These are phyloP conservation scores for Xanthoconium separans DNA, from an alignment of 1,284 basidiomycete species.

Conservation along the genomic window DNA sequence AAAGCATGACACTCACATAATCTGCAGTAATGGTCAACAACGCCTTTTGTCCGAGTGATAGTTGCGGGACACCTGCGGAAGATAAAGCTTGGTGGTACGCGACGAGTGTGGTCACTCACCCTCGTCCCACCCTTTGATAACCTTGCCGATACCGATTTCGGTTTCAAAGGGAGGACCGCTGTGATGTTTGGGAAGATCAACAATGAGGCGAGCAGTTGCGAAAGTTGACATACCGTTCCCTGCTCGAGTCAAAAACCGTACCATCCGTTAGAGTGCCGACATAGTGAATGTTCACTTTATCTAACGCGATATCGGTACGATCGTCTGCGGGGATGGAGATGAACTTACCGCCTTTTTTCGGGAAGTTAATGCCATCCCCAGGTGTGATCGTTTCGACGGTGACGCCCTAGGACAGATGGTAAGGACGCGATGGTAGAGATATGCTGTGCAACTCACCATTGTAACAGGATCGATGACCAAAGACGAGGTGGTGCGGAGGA, in stretches of 20 bases:
- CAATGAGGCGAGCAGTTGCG: not conserved
- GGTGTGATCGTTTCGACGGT: conserved; percentile 39
- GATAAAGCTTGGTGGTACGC: conserved; percentile 6
- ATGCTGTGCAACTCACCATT: conserved; percentile 26
- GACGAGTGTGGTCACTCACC: conserved; percentile 47
- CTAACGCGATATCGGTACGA: conserved; percentile 32
- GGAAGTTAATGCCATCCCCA: conserved; percentile 48
- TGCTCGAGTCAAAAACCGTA: conserved; percentile 68
- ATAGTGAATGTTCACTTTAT: conserved; percentile 68
- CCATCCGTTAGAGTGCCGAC: conserved; percentile 66
- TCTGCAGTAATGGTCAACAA: conserved; percentile 64
- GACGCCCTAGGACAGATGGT: conserved; percentile 26
- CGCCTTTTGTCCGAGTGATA: conserved; percentile 81
- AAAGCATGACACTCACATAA: conserved; percentile 50
- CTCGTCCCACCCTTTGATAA: conserved; percentile 92
- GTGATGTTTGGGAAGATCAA: not conserved
- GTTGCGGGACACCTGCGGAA: conserved; percentile 62
- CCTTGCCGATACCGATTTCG: conserved; percentile 75
- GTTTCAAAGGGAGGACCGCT: conserved; percentile 69
- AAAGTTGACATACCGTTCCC: conserved; percentile 54
- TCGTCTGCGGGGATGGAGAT: conserved; percentile 2
- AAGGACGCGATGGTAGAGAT: not conserved
- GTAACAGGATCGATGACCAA: conserved; percentile 25
- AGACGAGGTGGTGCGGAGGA: conserved; percentile 36
- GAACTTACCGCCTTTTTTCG: conserved; percentile 46